Base-by-base conservation (phyloP, 768 basidiomycete genomes). In the Auriscalpium orientale region DNA sequence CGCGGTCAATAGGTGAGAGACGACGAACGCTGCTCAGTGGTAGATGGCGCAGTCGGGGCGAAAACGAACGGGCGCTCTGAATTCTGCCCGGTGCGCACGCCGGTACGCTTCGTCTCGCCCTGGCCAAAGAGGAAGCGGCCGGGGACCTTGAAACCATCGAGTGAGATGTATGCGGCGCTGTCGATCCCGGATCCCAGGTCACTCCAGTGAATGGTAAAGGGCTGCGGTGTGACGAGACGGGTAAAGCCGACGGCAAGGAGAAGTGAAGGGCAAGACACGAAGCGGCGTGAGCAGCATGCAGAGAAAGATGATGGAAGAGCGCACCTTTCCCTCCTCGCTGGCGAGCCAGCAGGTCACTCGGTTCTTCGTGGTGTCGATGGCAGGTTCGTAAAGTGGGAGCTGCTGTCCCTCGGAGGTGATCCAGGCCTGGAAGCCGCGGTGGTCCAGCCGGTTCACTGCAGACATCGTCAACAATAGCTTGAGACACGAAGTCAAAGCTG, bases 341-440 rank as follows among this genome's bases (percentile, higher is more conserved):
- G 83, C 79, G 60, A 89, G 80, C 84, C 84, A 88, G 64, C 87
- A 88, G 0, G 80, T 80, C 8, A 84, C 76, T 9, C 72, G 73
- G 57, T 79, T 66, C 5, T 66, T 61, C 6, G 69, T 67, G 5
- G 64, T 59, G 54, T 85, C 80, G 34, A 79, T 68, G 7, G 77
- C 73, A 8, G 77, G 72, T n/a, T 83, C 67, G 66, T 83, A 81
- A 66, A 87, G 84, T 5, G 72, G 75, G 11, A 87, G 63, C 11
- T 68, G 64, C 54, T 72, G 60, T 5, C 76, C 79, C 35, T 80
- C 76, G 43, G 75, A 78, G 37, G 73, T 72, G 52, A 89, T 82
- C 82, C 87, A 89, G 21, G 86, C 85, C 13, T 83, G 83, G 68
- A 87, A 87, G 7, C 77, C 81, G 16, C 78, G 76, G 66, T 80